These are phyloP conservation scores for Fonticula alba DNA, from an alignment of 78 protist species.

Conservation along the genomic window DNA sequence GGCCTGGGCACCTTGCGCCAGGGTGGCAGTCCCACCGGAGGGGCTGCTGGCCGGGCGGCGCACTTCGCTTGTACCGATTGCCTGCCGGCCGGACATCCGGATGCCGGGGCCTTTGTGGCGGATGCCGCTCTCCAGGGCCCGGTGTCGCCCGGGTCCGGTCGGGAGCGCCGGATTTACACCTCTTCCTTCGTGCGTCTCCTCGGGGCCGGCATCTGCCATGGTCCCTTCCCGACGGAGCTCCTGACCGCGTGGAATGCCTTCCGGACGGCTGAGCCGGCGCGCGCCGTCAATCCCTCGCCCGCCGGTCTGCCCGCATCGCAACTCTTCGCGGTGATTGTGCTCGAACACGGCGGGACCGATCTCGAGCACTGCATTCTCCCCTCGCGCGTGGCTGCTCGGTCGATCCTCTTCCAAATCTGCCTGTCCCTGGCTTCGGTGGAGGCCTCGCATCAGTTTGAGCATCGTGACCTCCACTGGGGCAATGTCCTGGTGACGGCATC, in stretches of 20 bases:
- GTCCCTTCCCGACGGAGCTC: neutral
- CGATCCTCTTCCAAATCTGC: neutral
- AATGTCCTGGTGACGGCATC: neutral
- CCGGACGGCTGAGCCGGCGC: too few species aligned
- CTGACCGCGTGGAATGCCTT: too few species aligned
- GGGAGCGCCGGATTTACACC: too few species aligned
- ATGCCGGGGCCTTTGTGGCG: neutral
- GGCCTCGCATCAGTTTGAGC: neutral
- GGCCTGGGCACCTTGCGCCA: too few species aligned
- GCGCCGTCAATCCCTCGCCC: too few species aligned
- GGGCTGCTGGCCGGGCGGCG: neutral
- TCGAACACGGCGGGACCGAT: neutral
- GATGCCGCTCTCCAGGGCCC: neutral
- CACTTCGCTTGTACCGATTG: neutral
- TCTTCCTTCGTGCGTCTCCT: too few species aligned
- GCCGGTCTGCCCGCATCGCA: too few species aligned
- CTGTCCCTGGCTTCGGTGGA: neutral
- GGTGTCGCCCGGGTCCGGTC: neutral
- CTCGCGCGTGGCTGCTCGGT: neutral
- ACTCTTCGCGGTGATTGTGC: neutral
- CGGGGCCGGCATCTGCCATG: too few species aligned
- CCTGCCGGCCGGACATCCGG: neutral
- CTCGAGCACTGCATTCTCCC: neutral
- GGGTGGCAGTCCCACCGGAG: too few species aligned
- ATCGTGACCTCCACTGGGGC: conserved; percentile 6